A percentile compares a stretch with the other conserved stretches of the same genome.
Evolutionary conservation across 139 green algal genomes (phyloP).

Genomic region (Tetraselmis striata): DNA sequence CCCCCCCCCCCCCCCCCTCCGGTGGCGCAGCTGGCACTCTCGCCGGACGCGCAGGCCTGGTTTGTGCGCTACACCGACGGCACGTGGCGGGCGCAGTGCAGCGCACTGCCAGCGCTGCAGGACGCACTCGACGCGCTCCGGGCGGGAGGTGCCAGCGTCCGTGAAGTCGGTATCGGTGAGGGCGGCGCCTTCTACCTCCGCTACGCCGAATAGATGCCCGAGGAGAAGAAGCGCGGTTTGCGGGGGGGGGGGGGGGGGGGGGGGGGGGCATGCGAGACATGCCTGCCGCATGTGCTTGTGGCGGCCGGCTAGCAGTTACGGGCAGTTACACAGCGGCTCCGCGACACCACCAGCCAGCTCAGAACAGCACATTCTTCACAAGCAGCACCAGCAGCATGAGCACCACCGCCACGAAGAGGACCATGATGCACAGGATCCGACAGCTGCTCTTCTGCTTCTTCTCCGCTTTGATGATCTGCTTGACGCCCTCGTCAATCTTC

Average conservation of each 20-base stretch:
- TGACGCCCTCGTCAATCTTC: conserved; percentile 81
- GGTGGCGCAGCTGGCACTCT: neutral
- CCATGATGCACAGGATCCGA: conserved; percentile 85
- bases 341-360: no score
- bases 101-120: neutral
- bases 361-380: conserved; percentile 13
- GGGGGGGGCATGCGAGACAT: no score
- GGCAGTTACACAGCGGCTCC: no score
- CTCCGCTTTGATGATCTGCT: conserved; percentile 83
- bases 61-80: neutral
- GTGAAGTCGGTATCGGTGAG: neutral
- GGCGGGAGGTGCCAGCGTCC: neutral
- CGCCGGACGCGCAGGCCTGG: neutral
- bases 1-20: neutral
- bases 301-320: neutral
- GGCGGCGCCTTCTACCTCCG: neutral
- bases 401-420: conserved; percentile 72
- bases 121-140: neutral
- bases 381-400: conserved; percentile 84
- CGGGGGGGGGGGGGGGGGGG: no score
- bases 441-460: conserved; percentile 74
- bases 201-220: neutral
- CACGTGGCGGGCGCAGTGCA: neutral
- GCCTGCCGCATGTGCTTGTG: no score
- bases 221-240: neutral